Evolutionary conservation across 2,329 filamentous ascomycete species (phyloP).

Genomic region (Penicillium sp.): DNA sequence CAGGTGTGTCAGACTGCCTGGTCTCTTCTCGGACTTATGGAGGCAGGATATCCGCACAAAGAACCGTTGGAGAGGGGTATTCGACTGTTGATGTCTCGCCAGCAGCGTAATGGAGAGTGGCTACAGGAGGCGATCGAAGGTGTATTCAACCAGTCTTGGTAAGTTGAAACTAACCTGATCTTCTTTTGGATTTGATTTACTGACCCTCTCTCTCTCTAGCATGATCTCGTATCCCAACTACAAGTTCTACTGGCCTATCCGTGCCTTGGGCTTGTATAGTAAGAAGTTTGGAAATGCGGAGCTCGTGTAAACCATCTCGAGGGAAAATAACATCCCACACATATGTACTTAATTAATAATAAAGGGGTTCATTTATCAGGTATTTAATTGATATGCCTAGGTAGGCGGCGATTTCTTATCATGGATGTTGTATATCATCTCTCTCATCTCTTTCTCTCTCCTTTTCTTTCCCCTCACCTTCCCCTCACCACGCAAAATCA

Average conservation of each 20-base stretch:
- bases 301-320: constrained; percentile 38
- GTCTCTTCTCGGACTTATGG: constrained; percentile 78
- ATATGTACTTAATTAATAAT: constrained; percentile 12
- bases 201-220: constrained; percentile 43
- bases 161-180: constrained; percentile 39
- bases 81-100: constrained; percentile 77
- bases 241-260: constrained; percentile 94
- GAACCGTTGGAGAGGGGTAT: constrained; percentile 72
- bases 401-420: neutral
- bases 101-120: constrained; percentile 91
- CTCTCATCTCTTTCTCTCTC: no score
- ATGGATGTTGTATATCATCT: neutral
- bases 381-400: neutral
- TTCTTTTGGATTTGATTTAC: constrained; percentile 3
- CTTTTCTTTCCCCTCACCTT: neutral
- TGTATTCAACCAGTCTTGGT: constrained; percentile 97
- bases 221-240: constrained; percentile 99
- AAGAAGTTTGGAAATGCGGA: constrained; percentile 67
- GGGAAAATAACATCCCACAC: neutral
- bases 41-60: constrained; percentile 76
- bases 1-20: constrained; percentile 95
- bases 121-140: constrained; percentile 93
- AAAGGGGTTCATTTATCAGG: neutral
- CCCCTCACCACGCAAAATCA: neutral
- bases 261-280: constrained; percentile 88